Percentiles rank a stretch among this genome's conserved stretches.
phyloP scores from a whole-genome alignment of 2,329 filamentous ascomycete species.

The Teratosphaeria gauchensis region DNA sequence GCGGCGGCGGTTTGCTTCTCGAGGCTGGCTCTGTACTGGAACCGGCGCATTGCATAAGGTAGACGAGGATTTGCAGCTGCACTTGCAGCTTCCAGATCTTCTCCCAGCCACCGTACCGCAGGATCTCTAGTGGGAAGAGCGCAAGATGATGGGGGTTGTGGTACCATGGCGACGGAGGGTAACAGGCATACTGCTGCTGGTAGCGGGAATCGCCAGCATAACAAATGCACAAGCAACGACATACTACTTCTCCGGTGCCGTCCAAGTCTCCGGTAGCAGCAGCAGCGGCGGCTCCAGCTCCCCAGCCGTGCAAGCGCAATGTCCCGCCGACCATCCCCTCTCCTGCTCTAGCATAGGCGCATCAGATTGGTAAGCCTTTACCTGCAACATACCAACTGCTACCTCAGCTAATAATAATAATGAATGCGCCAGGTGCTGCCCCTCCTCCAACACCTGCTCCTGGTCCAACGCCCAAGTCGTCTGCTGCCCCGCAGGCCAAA shows the following conservation, averaged over 20 bases:
- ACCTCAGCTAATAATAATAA: neutral
- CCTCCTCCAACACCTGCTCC: slow-evolving; percentile 21
- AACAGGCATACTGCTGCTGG: neutral
- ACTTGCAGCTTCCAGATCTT: neutral
- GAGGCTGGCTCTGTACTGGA: neutral
- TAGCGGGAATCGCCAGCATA: neutral
- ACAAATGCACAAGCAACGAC: slow-evolving; percentile 10
- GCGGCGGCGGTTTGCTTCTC: neutral
- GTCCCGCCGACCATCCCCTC: slow-evolving; percentile 27
- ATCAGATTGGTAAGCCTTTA: slow-evolving; percentile 31
- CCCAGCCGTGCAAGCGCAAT: slow-evolving; percentile 25
- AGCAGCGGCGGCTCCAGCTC: slow-evolving; percentile 15
- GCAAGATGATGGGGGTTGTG: neutral
- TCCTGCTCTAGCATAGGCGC: slow-evolving; percentile 34
- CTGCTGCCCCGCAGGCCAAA: slow-evolving; percentile 25
- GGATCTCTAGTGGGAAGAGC: neutral
- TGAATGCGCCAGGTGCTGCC: slow-evolving; percentile 22
- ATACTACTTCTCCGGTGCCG: slow-evolving; percentile 24
- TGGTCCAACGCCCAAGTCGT: slow-evolving; percentile 23
- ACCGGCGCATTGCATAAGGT: neutral
- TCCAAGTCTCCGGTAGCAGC: slow-evolving; percentile 14
- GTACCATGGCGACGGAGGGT: neutral
- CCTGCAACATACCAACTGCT: neutral
- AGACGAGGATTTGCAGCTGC: neutral
- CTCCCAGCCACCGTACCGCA: neutral